These are phyloP conservation scores for Diplotaxis tenuifolia DNA, from an alignment of 345 rosid species.

Conservation along the genomic window DNA sequence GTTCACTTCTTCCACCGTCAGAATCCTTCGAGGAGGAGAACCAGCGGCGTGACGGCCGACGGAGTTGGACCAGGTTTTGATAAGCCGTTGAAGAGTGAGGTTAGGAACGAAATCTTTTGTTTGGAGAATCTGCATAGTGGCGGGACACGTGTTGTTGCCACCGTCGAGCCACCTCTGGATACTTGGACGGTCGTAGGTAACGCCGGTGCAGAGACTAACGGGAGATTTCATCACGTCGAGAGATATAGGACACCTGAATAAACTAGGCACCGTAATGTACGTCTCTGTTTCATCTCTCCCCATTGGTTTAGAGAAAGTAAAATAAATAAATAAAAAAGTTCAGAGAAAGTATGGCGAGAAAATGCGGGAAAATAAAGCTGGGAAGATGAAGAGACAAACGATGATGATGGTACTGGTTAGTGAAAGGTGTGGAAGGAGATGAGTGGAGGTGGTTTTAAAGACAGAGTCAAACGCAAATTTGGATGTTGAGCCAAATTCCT, in stretches of 20 bases:
- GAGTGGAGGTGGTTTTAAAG: not conserved
- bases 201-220: not conserved
- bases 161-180: not conserved
- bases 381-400: not conserved
- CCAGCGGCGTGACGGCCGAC: not conserved
- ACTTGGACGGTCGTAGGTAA: not conserved
- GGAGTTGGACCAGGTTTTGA: not conserved
- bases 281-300: not conserved
- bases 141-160: not conserved
- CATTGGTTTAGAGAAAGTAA: not conserved
- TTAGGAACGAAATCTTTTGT: not conserved
- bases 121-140: not conserved
- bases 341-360: not conserved
- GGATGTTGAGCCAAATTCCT: not conserved
- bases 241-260: not conserved
- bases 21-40: not conserved
- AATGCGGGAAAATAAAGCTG: not conserved
- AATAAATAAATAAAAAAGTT: too few species aligned
- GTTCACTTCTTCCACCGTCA: not conserved
- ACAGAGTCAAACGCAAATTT: not conserved
- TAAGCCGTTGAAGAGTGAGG: not conserved
- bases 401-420: not conserved
- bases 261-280: not conserved
- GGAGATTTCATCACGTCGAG: not conserved
- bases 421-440: not conserved